A percentile compares a stretch with the other conserved stretches of the same genome.
phyloP scores from a whole-genome alignment of 192 early-diverging fungal genomes.

The Podila epicladia region DNA sequence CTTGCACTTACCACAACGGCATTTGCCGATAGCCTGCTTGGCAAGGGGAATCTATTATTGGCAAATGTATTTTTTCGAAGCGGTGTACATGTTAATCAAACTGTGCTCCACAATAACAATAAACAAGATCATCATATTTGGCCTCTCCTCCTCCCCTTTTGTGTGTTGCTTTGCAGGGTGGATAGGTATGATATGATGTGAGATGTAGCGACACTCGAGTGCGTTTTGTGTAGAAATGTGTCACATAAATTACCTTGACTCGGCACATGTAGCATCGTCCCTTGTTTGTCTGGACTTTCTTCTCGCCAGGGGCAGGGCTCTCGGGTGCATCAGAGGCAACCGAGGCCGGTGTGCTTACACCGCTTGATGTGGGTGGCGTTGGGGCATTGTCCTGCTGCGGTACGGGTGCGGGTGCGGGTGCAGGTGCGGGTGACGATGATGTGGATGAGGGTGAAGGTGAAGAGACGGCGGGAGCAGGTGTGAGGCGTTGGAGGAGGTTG shows the following conservation, averaged over 20 bases:
- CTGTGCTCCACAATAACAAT: background rate
- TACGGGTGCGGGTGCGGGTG: conserved; percentile 24
- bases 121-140: background rate
- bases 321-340: conserved; percentile 20
- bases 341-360: conserved; percentile 15
- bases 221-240: background rate
- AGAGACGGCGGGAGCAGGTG: background rate
- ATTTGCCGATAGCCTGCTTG: conserved; percentile 82
- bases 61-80: background rate
- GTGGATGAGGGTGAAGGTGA: background rate
- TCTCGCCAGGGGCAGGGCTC: conserved; percentile 55
- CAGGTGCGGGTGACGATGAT: background rate
- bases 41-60: conserved; percentile 67
- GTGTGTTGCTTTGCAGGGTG: too few relatives aligned
- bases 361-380: conserved; percentile 1
- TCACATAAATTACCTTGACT: conserved; percentile 51
- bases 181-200: background rate
- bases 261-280: conserved; percentile 76
- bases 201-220: background rate
- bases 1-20: conserved; percentile 62
- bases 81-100: too few relatives aligned
- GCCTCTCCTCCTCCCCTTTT: too few relatives aligned
- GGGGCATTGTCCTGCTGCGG: conserved; percentile 13
- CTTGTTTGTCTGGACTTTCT: conserved; percentile 70
- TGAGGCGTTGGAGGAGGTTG: conserved; percentile 4